Base-by-base conservation (phyloP, 148 eudicot genomes). In the Arbutus unedo region DNA sequence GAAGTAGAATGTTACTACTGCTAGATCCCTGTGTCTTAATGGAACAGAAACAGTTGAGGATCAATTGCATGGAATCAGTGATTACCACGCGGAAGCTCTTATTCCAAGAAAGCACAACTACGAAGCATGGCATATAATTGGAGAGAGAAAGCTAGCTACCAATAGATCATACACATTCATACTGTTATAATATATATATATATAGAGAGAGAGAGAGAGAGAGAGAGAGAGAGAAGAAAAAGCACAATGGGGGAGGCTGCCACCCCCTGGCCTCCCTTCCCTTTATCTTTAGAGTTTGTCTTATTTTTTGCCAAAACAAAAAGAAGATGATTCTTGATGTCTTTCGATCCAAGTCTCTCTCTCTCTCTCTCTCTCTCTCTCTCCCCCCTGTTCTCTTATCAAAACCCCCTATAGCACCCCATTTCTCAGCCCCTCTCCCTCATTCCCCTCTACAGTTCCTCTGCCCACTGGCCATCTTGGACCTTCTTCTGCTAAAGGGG, bases 321-420 rank as follows among this genome's bases (percentile, higher is more conserved):
- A 31, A 31, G 38, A 31, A 31, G 38, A 31, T 31, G 38, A 31
- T 31, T 31, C 38, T 31, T 1, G 38, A 31, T 31, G 38, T 31
- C 38, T 31, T 31, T 31, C 38, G 1, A 31, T 31, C 38, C 38
- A 31, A 31, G 38, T 31, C 38, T 31, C 38, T 31, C 38, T 64
- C 41, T 10, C 47, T 47, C 66, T 82, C 60, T 49, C 53, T 66
- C 84, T 77, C 86, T 89, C 73, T 88, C 83, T 88, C 68, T 87
- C 89, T 82, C 51, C 38, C 38, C 38, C 38, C 38, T 31, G 38
- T 31, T 31, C 38, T 31, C 38, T 31, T 31, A 31, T 31, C 53
- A 82, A 85, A 82, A 86, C 82, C 75, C 60, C 85, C 83, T 55
- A 73, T 25, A 60, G 19, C 72, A 21, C 62, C 73, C 82, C 78